A percentile compares a stretch with the other conserved stretches of the same genome.
Conservation (phyloP, 176 grass and related monocot species). For the Bonia amplexicaulis region DNA sequence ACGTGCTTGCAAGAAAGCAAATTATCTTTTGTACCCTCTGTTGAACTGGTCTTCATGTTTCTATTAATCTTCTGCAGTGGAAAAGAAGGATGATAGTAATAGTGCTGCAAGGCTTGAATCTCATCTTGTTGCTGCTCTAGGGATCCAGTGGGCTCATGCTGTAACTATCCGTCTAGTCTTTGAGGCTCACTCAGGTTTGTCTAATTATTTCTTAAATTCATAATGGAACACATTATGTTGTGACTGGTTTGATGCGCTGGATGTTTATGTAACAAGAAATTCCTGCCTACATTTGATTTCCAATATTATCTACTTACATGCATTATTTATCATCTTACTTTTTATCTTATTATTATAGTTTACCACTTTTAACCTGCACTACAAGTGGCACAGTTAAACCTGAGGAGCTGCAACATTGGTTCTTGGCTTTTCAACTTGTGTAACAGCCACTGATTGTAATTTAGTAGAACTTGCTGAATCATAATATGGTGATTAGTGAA, state of each 20-base stretch:
- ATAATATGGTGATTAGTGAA: neutral
- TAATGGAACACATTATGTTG: neutral
- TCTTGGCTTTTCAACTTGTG: neutral
- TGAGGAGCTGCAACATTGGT: neutral
- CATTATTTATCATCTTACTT: neutral
- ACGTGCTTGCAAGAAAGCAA: neutral
- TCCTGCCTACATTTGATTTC: neutral
- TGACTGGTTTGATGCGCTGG: neutral
- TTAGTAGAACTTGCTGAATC: neutral
- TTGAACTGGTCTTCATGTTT: slow-evolving; percentile 16
- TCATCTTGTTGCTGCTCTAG: slow-evolving; percentile 83
- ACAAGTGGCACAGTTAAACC: neutral
- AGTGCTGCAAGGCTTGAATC: slow-evolving; percentile 55
- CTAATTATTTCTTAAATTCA: neutral
- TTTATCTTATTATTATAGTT: neutral
- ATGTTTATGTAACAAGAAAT: neutral
- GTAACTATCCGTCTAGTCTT: slow-evolving; percentile 86
- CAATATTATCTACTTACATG: neutral
- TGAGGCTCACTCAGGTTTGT: slow-evolving; percentile 90
- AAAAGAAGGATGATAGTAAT: slow-evolving; percentile 28
- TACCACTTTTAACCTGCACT: neutral
- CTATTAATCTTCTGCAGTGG: slow-evolving; percentile 43
- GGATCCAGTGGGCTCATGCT: slow-evolving; percentile 91
- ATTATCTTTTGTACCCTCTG: neutral
- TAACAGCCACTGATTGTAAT: neutral